Base-by-base conservation (phyloP, 768 basidiomycete genomes). In the Mycena indigotica region DNA sequence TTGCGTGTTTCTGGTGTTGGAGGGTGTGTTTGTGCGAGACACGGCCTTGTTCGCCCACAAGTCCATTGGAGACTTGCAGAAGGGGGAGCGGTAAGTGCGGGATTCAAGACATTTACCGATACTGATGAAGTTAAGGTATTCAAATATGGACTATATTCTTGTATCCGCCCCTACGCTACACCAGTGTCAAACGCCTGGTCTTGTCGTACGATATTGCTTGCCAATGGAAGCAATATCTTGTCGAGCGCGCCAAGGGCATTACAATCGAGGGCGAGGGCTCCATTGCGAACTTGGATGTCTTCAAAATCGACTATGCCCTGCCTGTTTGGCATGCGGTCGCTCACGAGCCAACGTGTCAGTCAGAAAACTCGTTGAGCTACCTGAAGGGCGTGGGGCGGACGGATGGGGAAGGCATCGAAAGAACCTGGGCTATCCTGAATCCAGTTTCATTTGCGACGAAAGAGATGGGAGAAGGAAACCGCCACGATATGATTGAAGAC, bases 401-500 rank as follows among this genome's bases (percentile, higher is more conserved):
- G 4, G 53, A 57, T 29, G 54, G 49, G 24, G 41, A 50, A 30
- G 52, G 19, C 0, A 29, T 40, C 0, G 73, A 77, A 35, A 50
- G 63, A 0, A 57, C 49, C 0, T 75, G 75, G 75, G 44, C 70
- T 0, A 52, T 46, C 0, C 38, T 66, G 5, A 73, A 75, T 45
- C 46, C 54, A 0, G 56, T 57, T 0, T 62, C 67, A 0, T 52
- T 54, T 23, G 12, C 66, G 26, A 74, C 69, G 0, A 64, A 65
- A 6, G 71, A 76, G 28, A 75, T 73, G 72, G 68, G 67, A 0
- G 60, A 66, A 0, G 69, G 70, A 0, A 49, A 60, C 0, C 55
- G 66, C 0, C 51, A 64, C 5, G 70, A 72, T n/a, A 65, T 65
- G 0, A 32, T 77, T 2, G 70, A 76, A n/a, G 69, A 75, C 8